phyloP scores from a whole-genome alignment of 2,329 filamentous ascomycete genomes.

The Neonectria ditissima region DNA sequence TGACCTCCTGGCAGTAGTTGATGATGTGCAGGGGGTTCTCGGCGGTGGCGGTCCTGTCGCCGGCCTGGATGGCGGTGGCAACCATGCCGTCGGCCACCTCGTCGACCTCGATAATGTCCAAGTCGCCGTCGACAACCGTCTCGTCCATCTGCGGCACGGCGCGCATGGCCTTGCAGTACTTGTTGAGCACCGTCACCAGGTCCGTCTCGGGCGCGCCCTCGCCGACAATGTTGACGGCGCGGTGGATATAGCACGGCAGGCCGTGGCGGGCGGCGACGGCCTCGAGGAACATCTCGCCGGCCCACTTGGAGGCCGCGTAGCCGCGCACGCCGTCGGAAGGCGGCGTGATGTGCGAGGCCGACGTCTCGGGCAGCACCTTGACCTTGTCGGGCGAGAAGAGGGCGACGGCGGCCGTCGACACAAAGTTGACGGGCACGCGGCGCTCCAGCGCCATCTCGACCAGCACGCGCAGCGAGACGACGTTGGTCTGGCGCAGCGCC shows the following conservation, averaged over 20 bases:
- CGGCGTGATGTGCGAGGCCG: conserved; percentile 9
- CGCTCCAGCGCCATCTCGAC: conserved; percentile 36
- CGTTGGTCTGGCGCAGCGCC: conserved; percentile 44
- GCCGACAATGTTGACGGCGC: background rate
- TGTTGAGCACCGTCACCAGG: background rate
- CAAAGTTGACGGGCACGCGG: conserved; percentile 51
- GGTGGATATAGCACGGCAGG: background rate
- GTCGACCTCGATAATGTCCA: conserved; percentile 3
- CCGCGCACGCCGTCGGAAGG: conserved; percentile 35
- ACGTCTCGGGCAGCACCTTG: background rate
- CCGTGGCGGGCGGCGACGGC: background rate
- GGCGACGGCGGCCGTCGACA: conserved; percentile 48
- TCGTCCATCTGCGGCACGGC: conserved; percentile 5
- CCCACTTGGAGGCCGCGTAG: conserved; percentile 52
- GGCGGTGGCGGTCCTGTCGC: background rate
- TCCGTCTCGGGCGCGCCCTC: background rate
- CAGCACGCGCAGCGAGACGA: conserved; percentile 47
- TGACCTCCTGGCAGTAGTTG: conserved; percentile 8
- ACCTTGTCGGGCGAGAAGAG: conserved; percentile 2
- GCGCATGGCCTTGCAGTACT: conserved; percentile 5
- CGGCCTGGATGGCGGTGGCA: background rate
- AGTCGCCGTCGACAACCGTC: background rate
- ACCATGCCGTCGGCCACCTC: conserved; percentile 3
- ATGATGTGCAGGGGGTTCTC: conserved; percentile 6
- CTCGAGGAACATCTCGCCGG: conserved; percentile 47